Evolutionary conservation across 805 yeast genomes (phyloP).

Genomic region (Candida broadrunensis): DNA sequence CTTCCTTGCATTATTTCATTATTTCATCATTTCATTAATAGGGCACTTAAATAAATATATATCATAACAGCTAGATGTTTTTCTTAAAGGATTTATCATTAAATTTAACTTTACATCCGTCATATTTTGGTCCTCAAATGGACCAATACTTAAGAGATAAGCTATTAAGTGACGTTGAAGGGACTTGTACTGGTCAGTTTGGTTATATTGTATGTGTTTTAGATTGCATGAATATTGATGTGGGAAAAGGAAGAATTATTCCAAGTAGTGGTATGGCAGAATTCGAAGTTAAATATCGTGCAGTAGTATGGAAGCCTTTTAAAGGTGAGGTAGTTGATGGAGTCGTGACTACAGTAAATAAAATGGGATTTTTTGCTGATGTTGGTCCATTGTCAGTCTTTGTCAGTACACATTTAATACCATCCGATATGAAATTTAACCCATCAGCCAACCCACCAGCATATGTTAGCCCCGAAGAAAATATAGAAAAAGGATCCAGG

Average conservation of each 20-base stretch:
- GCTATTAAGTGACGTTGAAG: constrained; percentile 92
- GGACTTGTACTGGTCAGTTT: constrained; percentile 98
- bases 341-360: constrained; percentile 87
- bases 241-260: constrained; percentile 88
- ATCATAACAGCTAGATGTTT: constrained; percentile 24
- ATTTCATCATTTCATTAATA: too few species aligned
- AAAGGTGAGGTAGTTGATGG: constrained; percentile 99
- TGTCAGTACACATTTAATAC: constrained; percentile 91
- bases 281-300: constrained; percentile 92
- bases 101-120: constrained; percentile 91
- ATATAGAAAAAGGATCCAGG: constrained; percentile 89
- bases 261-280: constrained; percentile 95
- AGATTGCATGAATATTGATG: constrained; percentile 91
- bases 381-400: constrained; percentile 96
- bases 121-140: constrained; percentile 97
- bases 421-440: constrained; percentile 88
- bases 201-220: constrained; percentile 96
- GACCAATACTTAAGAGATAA: constrained; percentile 87
- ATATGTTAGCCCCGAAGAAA: constrained; percentile 90
- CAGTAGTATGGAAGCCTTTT: constrained; percentile 97
- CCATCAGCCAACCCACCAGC: constrained; percentile 99
- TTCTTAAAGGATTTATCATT: constrained; percentile 81
- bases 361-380: constrained; percentile 95
- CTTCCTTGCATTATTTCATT: too few species aligned
- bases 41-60: too few species aligned